Evolutionary conservation across 768 basidiomycete genomes (phyloP), one percentile per base, ranked within the genome.

Genomic region (Rhodotorula diobovata): DNA sequence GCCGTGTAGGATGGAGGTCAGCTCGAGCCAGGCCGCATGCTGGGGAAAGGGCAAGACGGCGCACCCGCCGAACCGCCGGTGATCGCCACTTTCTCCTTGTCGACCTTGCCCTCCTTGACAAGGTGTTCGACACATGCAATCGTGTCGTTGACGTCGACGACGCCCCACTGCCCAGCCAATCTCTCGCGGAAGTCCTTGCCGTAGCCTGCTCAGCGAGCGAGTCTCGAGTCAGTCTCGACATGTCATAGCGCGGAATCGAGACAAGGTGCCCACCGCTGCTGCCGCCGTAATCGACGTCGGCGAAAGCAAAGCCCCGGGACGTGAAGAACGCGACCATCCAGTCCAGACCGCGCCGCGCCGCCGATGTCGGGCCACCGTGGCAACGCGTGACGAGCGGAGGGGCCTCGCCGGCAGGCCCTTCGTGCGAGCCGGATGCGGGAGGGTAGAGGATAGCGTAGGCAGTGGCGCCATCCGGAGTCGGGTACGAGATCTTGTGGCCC

Each of bases 281-380:
- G 25, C 35, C 62, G 37, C 62, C 61, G 35, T 61, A 61, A 53
- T 91, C 88, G 54, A 92, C 89, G 64, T 89, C 88, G 46, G 89
- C 75, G 85, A 88, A 74, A 86, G 68, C 60, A 46, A 66, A 66
- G 0, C 72, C 79, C 30, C 76, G 70, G 41, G 85, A 85, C 0
- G 89, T 90, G 71, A 86, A 90, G 74, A 84, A 90, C 73, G 88
- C 84, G 57, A 82, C 84, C n/a, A 74, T 78, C 85, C 86, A 86
- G 23, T 78, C 79, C 45, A 90, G 78, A 0, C 81, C 84, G 63
- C 87, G 86, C 2, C 70, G 30, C 9, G 82, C 81, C 9, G 63
- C 23, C 82, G 74, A 75, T 0, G 89, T 90, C 0, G 91, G 90
- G 0, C 90, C 90, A 1, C 90, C 90, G 69, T 91, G 90, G 10